phyloP scores from a whole-genome alignment of 1,284 basidiomycete species.

The Cutaneotrichosporon sp. region DNA sequence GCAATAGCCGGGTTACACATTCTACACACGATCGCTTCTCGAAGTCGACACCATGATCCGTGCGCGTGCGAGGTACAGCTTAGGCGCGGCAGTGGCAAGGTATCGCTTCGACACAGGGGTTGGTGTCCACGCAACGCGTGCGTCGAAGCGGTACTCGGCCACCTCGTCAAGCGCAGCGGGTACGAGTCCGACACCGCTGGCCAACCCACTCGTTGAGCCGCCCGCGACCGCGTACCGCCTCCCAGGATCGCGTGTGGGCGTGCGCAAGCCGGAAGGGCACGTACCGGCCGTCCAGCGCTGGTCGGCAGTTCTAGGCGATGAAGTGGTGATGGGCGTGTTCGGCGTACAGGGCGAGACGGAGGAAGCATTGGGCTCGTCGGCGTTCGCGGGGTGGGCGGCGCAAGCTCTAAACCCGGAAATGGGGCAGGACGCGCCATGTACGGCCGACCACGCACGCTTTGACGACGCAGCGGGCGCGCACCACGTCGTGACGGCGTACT shows the following conservation, averaged over 20 bases:
- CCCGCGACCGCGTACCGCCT: constrained; percentile 1
- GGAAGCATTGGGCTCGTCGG: background rate
- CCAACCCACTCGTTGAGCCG: constrained; percentile 1
- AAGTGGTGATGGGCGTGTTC: constrained; percentile 1
- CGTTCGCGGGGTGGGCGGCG: constrained; percentile 1
- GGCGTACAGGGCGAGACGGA: constrained; percentile 2
- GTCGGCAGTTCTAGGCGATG: background rate
- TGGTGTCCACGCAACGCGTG: too few relatives aligned
- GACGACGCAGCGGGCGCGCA: background rate
- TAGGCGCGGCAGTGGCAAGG: too few relatives aligned
- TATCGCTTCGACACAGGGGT: too few relatives aligned
- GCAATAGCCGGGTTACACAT: constrained; percentile 10
- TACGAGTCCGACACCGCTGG: background rate
- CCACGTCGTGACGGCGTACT: constrained; percentile 16
- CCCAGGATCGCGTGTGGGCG: background rate
- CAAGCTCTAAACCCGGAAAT: background rate
- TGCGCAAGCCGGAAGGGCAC: constrained; percentile 3
- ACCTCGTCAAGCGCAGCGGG: background rate
- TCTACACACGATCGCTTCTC: constrained; percentile 17
- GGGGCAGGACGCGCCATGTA: constrained; percentile 3
- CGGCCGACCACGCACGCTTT: constrained; percentile 9
- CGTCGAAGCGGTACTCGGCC: background rate
- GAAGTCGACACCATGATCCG: background rate
- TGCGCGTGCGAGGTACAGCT: too few relatives aligned
- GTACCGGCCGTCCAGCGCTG: constrained; percentile 11